A percentile compares a stretch with the other conserved stretches of the same genome.
These are phyloP conservation scores for Oryza nivara DNA, from an alignment of 176 grass and related monocot genomes.

Conservation along the genomic window DNA sequence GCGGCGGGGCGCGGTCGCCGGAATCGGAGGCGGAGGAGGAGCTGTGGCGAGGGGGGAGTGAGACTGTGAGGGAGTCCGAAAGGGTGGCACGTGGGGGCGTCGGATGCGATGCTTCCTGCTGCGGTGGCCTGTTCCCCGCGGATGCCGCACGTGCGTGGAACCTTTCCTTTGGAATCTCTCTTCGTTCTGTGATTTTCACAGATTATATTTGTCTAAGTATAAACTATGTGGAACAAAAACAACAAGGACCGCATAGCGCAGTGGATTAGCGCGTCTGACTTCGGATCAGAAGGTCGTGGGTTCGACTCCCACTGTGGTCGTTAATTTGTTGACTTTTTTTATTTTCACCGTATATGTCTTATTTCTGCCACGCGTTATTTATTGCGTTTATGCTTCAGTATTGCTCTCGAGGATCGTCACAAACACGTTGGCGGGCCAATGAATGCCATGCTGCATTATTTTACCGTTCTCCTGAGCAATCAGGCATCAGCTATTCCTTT, in stretches of 20 bases:
- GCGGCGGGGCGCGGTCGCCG: constrained; percentile 27
- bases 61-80: neutral
- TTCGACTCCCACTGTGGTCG: constrained; percentile 99
- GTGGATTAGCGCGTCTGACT: constrained; percentile 99
- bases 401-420: no score
- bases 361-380: no score
- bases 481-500: no score
- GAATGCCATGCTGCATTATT: no score
- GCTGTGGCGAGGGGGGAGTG: constrained; percentile 6
- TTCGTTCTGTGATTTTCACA: no score
- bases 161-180: neutral
- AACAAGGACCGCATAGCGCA: constrained; percentile 75
- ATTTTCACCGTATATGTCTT: no score
- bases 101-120: constrained; percentile 37
- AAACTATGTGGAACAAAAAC: no score
- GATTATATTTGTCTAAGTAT: no score
- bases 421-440: no score
- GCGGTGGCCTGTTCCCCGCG: constrained; percentile 30
- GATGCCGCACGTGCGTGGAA: constrained; percentile 57
- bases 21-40: constrained; percentile 17
- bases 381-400: no score
- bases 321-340: no score
- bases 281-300: constrained; percentile 99
- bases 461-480: no score
- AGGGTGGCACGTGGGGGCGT: constrained; percentile 20